Percentiles rank a stretch among this genome's conserved stretches.
These are phyloP conservation scores for Saccharomyces pastorianus DNA, from an alignment of 1,139 yeast genomes.

Conservation along the genomic window DNA sequence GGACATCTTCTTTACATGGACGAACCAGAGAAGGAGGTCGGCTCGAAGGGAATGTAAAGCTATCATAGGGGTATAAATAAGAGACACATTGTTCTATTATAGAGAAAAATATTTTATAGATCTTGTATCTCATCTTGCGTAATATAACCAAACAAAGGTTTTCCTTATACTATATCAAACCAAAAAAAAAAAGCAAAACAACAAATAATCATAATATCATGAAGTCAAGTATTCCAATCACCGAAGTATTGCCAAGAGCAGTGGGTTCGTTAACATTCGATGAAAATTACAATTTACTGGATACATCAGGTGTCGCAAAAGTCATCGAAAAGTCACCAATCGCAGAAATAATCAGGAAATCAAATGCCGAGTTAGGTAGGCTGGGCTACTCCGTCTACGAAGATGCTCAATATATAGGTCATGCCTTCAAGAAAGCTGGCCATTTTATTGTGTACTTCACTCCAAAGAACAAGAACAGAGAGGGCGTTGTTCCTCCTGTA, in stretches of 20 bases:
- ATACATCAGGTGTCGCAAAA: slow-evolving; percentile 28
- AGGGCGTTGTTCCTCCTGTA: background rate
- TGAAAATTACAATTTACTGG: slow-evolving; percentile 26
- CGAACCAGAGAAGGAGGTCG: background rate
- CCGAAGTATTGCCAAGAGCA: slow-evolving; percentile 18
- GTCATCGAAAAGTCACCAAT: slow-evolving; percentile 16
- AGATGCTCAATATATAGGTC: slow-evolving; percentile 19
- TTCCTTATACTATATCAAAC: background rate
- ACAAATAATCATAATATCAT: background rate
- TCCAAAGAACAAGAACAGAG: background rate
- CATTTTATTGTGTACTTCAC: slow-evolving; percentile 24
- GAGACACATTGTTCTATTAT: background rate
- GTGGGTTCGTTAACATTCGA: slow-evolving; percentile 30
- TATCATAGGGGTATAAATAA: background rate
- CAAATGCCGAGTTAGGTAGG: slow-evolving; percentile 20
- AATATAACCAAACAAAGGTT: background rate
- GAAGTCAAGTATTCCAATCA: background rate
- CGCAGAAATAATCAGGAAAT: slow-evolving; percentile 19
- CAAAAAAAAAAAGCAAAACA: background rate
- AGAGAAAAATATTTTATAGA: background rate
- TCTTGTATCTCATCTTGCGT: background rate
- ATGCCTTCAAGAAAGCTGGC: slow-evolving; percentile 22
- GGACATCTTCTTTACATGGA: background rate
- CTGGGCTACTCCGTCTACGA: slow-evolving; percentile 24
- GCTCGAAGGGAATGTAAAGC: background rate